Evolutionary conservation across 169 alveolate species (phyloP), one percentile per base, ranked within the genome.

Genomic region (Plasmodium ovale): DNA sequence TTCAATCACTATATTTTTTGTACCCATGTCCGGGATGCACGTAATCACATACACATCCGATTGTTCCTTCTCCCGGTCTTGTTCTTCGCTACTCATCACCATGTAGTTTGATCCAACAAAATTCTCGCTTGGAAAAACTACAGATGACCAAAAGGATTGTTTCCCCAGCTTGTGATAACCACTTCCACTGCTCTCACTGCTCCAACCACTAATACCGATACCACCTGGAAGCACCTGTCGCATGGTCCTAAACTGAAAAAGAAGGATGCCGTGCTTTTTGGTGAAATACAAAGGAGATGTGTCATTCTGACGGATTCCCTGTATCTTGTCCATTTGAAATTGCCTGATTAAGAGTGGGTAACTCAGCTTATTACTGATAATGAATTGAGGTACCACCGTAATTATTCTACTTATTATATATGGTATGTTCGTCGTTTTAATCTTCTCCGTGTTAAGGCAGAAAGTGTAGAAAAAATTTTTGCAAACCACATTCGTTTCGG

Each of bases 381-480:
- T 73, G 87, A 88, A 94, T 67, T 94, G 95, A 37, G 97, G 97
- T 14, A 95, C 93, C 44, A 94, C 95, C 5, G 97, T 92, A 39
- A 95, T 93, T 35, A 94, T 92, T 33, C 96, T 87, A 84, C 97
- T 92, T 12, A 94, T 87, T 12, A 94, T 94, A 62, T 95, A 94
- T 53, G 94, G 91, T 33, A 95, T 92, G 33, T 94, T 95, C 2
- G 95, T 74, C 7, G 94, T 92, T 56, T 74, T 79, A 51, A 95
- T 71, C 71, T 93, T 93, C 79, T 94, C 97, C 65, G 96, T 93
- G 62, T 93, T 88, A 65, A 95, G 87, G 64, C 97, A 94, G 69
- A 95, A 88, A 4, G 96, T 87, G 68, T 92, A 94, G 65, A 84
- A 89, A 64, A 92, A 87, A 19, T 90, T 94, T 42, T 87, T 92